Conservation (phyloP, 2,329 filamentous ascomycete genomes). For the Cyphellophora attinorum region DNA sequence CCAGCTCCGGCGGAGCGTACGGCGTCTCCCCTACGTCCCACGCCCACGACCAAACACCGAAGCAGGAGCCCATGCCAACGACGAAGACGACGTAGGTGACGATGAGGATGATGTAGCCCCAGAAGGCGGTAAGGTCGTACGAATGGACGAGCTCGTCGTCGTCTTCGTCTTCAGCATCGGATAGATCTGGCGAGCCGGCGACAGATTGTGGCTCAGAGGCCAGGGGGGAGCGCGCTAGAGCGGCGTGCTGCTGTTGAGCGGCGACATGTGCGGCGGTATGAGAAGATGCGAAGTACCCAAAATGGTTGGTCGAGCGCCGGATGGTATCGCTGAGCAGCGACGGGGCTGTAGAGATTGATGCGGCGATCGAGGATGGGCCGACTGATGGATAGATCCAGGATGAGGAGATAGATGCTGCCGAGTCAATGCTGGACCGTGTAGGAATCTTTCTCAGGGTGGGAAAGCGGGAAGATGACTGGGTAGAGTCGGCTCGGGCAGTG, state of each 20-base stretch:
- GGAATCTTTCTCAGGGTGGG: too few relatives aligned
- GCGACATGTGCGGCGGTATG: constrained; percentile 43
- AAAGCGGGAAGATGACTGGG: too few relatives aligned
- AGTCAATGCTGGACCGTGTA: too few relatives aligned
- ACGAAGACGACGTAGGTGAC: constrained; percentile 96
- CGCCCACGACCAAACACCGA: constrained; percentile 89
- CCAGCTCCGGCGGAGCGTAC: constrained; percentile 87
- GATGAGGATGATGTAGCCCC: constrained; percentile 88
- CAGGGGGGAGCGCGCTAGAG: constrained; percentile 28
- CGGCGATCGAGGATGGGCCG: too few relatives aligned
- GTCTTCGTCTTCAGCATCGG: constrained; percentile 5
- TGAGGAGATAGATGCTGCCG: too few relatives aligned
- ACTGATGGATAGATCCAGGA: too few relatives aligned
- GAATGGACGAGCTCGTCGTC: constrained; percentile 57
- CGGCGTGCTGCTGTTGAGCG: constrained; percentile 25
- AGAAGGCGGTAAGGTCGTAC: constrained; percentile 92
- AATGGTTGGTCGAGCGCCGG: not conserved
- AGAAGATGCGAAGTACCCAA: constrained; percentile 5
- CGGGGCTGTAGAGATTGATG: too few relatives aligned
- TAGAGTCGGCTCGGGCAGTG: too few relatives aligned
- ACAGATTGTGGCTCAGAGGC: constrained; percentile 28
- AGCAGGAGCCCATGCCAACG: constrained; percentile 88
- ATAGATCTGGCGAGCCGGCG: constrained; percentile 12
- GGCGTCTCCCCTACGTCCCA: constrained; percentile 97
- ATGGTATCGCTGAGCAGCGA: constrained; percentile 1